These are phyloP conservation scores for Fomitopsis palustris DNA, from an alignment of 1,284 basidiomycete genomes.

Conservation along the genomic window DNA sequence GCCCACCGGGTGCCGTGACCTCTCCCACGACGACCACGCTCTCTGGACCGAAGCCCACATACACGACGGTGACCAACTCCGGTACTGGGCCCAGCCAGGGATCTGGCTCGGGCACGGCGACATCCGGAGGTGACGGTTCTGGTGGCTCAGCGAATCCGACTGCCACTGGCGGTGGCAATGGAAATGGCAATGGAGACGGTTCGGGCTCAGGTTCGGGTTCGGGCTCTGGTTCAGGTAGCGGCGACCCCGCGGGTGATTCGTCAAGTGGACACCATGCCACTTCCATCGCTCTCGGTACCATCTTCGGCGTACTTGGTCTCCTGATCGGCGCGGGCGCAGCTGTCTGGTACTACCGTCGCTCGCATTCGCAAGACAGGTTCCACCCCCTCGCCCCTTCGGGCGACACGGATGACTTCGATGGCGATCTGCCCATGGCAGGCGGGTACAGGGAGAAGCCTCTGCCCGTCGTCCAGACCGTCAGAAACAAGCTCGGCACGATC, in stretches of 20 bases:
- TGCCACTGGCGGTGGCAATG: neutral
- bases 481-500: slow-evolving; percentile 21
- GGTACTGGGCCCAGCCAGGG: slow-evolving; percentile 3
- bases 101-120: slow-evolving; percentile 1
- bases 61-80: slow-evolving; percentile 9
- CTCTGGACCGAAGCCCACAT: slow-evolving; percentile 28
- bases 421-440: slow-evolving; percentile 27
- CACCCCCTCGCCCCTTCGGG: slow-evolving; percentile 36
- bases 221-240: slow-evolving; percentile 12
- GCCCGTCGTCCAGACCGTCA: slow-evolving; percentile 21
- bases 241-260: slow-evolving; percentile 14
- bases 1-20: slow-evolving; percentile 34
- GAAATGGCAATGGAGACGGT: slow-evolving; percentile 2
- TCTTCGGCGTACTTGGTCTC: slow-evolving; percentile 52
- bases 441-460: slow-evolving; percentile 19
- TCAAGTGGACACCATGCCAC: slow-evolving; percentile 27
- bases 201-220: slow-evolving; percentile 5
- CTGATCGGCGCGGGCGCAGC: slow-evolving; percentile 37
- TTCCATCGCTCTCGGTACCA: slow-evolving; percentile 54
- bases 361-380: slow-evolving; percentile 36
- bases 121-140: neutral
- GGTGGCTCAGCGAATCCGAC: neutral
- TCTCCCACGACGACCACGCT: slow-evolving; percentile 36
- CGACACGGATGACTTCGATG: slow-evolving; percentile 33
- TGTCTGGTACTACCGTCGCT: slow-evolving; percentile 41